Evolutionary conservation across 2,329 filamentous ascomycete species (phyloP), one percentile per base, ranked within the genome.

Genomic region (Monosporascus sp.): DNA sequence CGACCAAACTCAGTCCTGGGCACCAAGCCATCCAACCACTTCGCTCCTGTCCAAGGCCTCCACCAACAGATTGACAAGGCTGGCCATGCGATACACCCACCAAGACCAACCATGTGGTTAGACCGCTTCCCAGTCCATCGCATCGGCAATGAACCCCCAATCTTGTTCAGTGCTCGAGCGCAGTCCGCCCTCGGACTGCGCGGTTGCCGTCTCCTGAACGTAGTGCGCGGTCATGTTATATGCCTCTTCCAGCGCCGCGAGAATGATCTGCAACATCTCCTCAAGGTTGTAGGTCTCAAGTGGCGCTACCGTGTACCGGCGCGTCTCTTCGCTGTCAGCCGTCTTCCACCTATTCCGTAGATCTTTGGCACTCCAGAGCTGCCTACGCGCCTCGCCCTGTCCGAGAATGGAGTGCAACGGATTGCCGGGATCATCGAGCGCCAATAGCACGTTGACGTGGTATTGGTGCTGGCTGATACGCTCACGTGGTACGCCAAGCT

Each of bases 321-420:
- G 27, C 0, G 51, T 39, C n/a, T 58, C 52, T 2, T 48, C 51
- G 44, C 80, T 75, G 38, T 84, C 81, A 0, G 80, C 84, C 51
- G 84, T 81, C 69, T 90, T 90, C 87, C 87, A 90, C 9, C 82
- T 74, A 59, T 90, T 90, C 1, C 87, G 74, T 52, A 88, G 75
- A 58, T 88, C 84, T 64, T 90, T 90, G 1, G 87, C 87, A 51
- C 81, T 73, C 49, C 76, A 75, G 4, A 90, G 73, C 50, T 85
- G 80, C n/a, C 72, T 70, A 11, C 77, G 73, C 5, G 84, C 81
- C 3, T 79, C 74, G 0, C 79, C 79, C 1, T 49, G 63, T 0
- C 85, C 85, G 2, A 90, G 68, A 0, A 78, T 74, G 0, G 56
- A 62, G 47, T 83, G 72, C 0, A 90, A 70, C 0, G 84, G 84